Base-by-base conservation (phyloP, 2,329 filamentous ascomycete species). In the Blastomyces emzantsi region DNA sequence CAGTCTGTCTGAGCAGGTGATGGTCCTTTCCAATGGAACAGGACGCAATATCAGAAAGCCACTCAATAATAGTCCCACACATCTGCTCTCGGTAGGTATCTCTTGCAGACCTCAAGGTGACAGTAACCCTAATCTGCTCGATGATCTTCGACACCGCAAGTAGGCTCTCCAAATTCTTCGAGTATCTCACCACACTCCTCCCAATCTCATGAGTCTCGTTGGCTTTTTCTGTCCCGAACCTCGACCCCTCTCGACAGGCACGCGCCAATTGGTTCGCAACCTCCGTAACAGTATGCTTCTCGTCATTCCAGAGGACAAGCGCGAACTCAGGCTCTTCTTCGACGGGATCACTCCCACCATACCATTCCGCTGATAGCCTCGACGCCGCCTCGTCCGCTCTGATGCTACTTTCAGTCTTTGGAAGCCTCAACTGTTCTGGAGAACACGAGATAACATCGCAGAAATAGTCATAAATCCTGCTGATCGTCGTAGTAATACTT, bases 371-470 rank as follows among this genome's bases (percentile, higher is more conserved):
- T 8, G 84, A 86, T 43, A 97, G 79, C 25, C 92, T 84, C 19
- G 93, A 96, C 64, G 84, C 82, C 64, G 83, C 81, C 77, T 97
- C 94, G 74, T 99, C 94, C 66, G 87, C 82, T 63, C 85, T 78
- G 63, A 99, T 94, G 0, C 87, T 89, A 62, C 91, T 87, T 67
- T 87, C 85, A 0, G 91, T 90, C 79, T 97, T 99, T 9, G 87
- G 81, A 65, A 96, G 81, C 51, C 94, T 87, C 59, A 99, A 82
- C 76, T 99, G 93, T 77, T 99, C 95, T 0, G 95, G 95, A 1
- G 93, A 95, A 77, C 95, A 99, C 2, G 94, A 97, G 67, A 97
- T 92, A 66, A 99, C 92, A 78, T 99, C 94, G 78, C 93, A 97
- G 67, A 99, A 87, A 74, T 96, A 99, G 78, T 99, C 94, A 66